phyloP scores from a whole-genome alignment of 805 yeast species.

The Yamadazyma kitorensis region DNA sequence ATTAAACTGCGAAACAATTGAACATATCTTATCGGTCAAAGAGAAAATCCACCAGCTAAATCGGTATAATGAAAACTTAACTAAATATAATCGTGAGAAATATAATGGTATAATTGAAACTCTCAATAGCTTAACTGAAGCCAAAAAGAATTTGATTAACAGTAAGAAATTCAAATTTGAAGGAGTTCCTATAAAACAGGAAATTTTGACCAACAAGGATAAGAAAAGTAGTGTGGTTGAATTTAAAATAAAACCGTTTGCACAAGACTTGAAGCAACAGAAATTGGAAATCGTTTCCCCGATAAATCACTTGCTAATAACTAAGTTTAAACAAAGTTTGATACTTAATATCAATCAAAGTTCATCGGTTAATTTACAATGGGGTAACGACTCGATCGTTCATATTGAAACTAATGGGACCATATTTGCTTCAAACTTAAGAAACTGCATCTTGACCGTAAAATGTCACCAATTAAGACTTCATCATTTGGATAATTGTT shows the following conservation, averaged over 20 bases:
- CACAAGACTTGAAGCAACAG: background rate
- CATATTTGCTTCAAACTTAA: slow-evolving; percentile 23
- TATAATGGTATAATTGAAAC: slow-evolving; percentile 15
- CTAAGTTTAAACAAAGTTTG: slow-evolving; percentile 2
- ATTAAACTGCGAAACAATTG: too few relatives aligned
- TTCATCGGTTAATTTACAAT: slow-evolving; percentile 22
- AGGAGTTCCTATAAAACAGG: slow-evolving; percentile 27
- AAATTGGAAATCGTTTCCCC: background rate
- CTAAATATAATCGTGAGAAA: too few relatives aligned
- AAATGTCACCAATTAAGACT: slow-evolving; percentile 31
- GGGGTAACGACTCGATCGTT: slow-evolving; percentile 16
- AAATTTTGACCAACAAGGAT: background rate
- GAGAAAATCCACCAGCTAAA: too few relatives aligned
- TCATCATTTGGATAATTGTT: slow-evolving; percentile 19
- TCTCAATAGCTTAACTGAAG: slow-evolving; percentile 20
- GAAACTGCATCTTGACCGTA: slow-evolving; percentile 16
- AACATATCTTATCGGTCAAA: too few relatives aligned
- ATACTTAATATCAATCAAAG: slow-evolving; percentile 10
- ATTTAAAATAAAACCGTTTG: slow-evolving; percentile 2
- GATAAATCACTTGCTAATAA: slow-evolving; percentile 4
- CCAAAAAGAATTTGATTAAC: slow-evolving; percentile 16
- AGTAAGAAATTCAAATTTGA: slow-evolving; percentile 21
- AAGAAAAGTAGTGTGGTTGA: background rate
- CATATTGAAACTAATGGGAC: slow-evolving; percentile 26
- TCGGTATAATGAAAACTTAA: too few relatives aligned